Evolutionary conservation across 78 protist genomes (phyloP), one percentile per base, ranked within the genome.

Genomic region (Anaeramoeba flamelloides): DNA sequence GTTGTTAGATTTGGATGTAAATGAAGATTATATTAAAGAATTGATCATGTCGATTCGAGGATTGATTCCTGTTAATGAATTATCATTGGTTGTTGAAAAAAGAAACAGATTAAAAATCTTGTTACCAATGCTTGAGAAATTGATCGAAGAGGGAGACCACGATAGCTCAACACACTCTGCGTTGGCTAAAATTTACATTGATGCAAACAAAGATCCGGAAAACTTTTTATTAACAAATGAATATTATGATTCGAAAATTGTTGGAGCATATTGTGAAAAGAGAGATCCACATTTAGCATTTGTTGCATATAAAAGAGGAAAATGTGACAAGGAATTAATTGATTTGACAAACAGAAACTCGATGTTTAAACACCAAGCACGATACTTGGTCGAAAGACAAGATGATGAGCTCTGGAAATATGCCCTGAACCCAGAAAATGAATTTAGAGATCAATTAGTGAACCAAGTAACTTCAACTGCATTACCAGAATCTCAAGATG

Each of bases 101-200:
- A 89, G 98, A 78, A 93, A 94, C 87, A 90, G 99, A 78, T 88
- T 97, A 53, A 87, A 87, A 87, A 81, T 97, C 26, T 83, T 98
- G 37, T 92, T 79, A 65, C 93, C 94, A 31, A 95, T 94, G 97
- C 94, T 98, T 75, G 99, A 98, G 88, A 81, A 80, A 39, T 91
- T 94, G 64, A 85, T 85, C 32, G 85, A 38, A 2, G 2, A 2
- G 38, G 83, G 83, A 1, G 22, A 8, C 36, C 32, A 12, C 1
- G 3, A 78, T 37, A 95, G 86, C 78, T 92, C 89, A 64, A 81
- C 64, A 81, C 96, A 96, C 94, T 94, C 96, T 64, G 99, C 98
- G 1, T 87, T 98, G 38, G 98, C 98, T 82, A 96, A 93, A 93
- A 90, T 96, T 78, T 92, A 94, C 95, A 87, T 97, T 36, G 98